Conservation (phyloP, 2,329 filamentous ascomycete species). For the Colletotrichum melonis region DNA sequence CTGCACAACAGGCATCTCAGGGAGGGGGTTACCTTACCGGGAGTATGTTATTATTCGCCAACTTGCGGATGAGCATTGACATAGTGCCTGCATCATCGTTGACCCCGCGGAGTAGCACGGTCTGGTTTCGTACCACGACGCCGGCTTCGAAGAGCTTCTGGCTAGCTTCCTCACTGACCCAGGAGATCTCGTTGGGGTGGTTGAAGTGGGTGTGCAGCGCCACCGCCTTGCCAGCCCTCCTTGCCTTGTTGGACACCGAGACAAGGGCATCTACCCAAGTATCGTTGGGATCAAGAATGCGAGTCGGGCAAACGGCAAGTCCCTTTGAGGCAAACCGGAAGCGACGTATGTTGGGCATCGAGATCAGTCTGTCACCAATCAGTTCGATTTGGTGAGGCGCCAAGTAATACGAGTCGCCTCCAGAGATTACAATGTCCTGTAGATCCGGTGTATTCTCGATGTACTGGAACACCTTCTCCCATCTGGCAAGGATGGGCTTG, state of each 20-base stretch:
- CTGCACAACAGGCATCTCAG: too few relatives aligned
- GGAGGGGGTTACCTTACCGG: conserved; percentile 55
- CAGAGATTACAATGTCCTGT: conserved; percentile 71
- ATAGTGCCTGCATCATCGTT: conserved; percentile 68
- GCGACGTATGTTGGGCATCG: conserved; percentile 67
- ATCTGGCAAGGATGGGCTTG: conserved; percentile 54
- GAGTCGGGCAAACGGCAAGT: conserved; percentile 67
- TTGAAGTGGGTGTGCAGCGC: conserved; percentile 76
- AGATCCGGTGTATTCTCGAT: conserved; percentile 62
- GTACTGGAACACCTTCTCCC: conserved; percentile 68
- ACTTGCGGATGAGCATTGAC: conserved; percentile 60
- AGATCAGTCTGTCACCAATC: conserved; percentile 67
- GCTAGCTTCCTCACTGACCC: conserved; percentile 65
- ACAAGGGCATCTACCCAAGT: conserved; percentile 65
- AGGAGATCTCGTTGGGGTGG: conserved; percentile 70
- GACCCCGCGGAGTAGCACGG: conserved; percentile 67
- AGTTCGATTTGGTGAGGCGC: conserved; percentile 60
- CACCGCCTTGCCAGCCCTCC: conserved; percentile 66
- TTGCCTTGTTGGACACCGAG: conserved; percentile 60
- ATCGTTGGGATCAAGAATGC: conserved; percentile 64
- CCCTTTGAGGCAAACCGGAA: conserved; percentile 73
- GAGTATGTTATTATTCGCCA: conserved; percentile 67
- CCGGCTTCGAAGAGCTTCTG: conserved; percentile 60
- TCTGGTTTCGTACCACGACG: conserved; percentile 67
- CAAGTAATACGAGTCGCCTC: conserved; percentile 71